A percentile compares a stretch with the other conserved stretches of the same genome.
These are phyloP conservation scores for Umbelopsis sp. DNA, from an alignment of 371 early-diverging fungal species.

Conservation along the genomic window DNA sequence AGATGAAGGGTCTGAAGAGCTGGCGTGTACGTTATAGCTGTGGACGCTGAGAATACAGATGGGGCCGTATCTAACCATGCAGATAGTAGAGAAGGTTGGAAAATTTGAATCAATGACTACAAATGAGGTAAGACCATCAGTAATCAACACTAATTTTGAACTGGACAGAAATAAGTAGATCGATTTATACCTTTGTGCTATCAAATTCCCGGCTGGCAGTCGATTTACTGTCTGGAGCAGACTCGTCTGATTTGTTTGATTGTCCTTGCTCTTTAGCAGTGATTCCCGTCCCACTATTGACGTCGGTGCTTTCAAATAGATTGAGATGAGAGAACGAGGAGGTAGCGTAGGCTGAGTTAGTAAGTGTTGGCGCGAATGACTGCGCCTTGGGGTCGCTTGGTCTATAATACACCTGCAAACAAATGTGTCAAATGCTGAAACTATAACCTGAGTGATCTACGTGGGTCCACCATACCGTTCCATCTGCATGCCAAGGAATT, in stretches of 20 bases:
- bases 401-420: neutral
- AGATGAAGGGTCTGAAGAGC: slow-evolving; percentile 52
- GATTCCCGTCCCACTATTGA: slow-evolving; percentile 19
- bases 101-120: slow-evolving; percentile 50
- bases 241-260: slow-evolving; percentile 4
- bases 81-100: slow-evolving; percentile 69
- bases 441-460: neutral
- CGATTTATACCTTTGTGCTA: slow-evolving; percentile 1
- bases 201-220: slow-evolving; percentile 18
- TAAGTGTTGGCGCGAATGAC: neutral
- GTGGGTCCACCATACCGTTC: neutral
- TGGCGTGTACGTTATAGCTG: slow-evolving; percentile 42
- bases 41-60: slow-evolving; percentile 55
- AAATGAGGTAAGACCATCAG: neutral
- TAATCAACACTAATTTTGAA: neutral
- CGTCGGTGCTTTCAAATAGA: slow-evolving; percentile 45
- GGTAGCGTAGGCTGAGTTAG: neutral
- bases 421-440: neutral
- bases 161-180: slow-evolving; percentile 6
- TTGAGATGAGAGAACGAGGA: slow-evolving; percentile 34
- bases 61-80: slow-evolving; percentile 79
- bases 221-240: neutral
- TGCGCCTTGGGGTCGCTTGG: neutral
- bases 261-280: slow-evolving; percentile 4
- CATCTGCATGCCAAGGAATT: neutral